phyloP scores from a whole-genome alignment of 345 rosid genomes.

The Bruguiera gymnorhiza region DNA sequence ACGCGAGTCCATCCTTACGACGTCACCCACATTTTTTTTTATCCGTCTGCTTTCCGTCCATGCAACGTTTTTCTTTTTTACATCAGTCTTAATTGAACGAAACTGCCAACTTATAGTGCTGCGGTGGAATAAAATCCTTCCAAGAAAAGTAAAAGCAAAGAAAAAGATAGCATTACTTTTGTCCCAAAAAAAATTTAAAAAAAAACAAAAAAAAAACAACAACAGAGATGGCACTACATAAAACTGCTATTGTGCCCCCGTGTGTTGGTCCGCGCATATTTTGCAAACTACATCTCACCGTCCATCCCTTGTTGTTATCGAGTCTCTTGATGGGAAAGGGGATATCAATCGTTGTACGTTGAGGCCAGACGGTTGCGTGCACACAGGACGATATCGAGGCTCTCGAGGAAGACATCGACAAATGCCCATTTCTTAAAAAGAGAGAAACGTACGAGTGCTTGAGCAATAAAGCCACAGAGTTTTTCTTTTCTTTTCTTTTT shows the following conservation, averaged over 20 bases:
- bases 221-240: no score
- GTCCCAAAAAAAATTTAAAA: not conserved
- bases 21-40: no score
- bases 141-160: no score
- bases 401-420: not conserved
- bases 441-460: not conserved
- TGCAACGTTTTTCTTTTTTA: no score
- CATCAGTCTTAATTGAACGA: no score
- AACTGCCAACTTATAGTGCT: no score
- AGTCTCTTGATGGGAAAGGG: not conserved
- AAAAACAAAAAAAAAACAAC: not conserved
- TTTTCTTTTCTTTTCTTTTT: not conserved
- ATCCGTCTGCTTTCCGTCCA: no score
- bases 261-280: not conserved
- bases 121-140: no score
- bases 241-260: not conserved
- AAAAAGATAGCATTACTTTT: no score
- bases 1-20: no score
- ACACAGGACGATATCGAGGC: not conserved
- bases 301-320: not conserved
- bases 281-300: not conserved
- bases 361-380: not conserved
- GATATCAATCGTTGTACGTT: not conserved
- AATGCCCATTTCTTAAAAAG: not conserved
- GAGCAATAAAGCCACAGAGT: not conserved